Base-by-base conservation (phyloP, 1,284 basidiomycete species). In the Cutaneotrichosporon arboriforme region DNA sequence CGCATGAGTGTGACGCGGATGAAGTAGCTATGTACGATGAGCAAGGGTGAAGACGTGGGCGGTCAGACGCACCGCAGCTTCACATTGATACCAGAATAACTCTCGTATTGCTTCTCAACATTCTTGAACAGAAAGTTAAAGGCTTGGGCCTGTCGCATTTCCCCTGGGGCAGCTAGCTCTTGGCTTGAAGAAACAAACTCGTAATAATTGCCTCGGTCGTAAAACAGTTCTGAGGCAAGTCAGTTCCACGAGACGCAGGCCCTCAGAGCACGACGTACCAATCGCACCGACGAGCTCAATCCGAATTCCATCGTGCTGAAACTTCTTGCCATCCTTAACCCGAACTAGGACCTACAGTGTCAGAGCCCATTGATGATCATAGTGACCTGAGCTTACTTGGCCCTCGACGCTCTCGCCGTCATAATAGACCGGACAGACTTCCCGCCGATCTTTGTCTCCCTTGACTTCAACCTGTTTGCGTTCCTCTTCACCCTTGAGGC, bases 71-170 rank as follows among this genome's bases (percentile, higher is more conserved):
- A 90, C 90, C 91, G 78, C 60, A 98, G 81, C 77, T 97, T 97
- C 59, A 98, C 94, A 67, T 98, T 98, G 73, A 97, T 97, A 1
- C 94, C 94, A 62, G 92, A 86, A 72, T 97, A 97, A 66, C 88
- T 91, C 78, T 98, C 94, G 67, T 90, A 97, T 71, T 94, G 91
- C 79, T 98, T 97, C 82, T 98, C 96, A 45, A 98, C 90, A 66
- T 96, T 97, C 80, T 97, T 97, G 83, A 98, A 98, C 63, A 84
- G 81, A 75, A 98, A 98, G 51, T 97, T 91, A 66, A 86, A 94
- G 15, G 90, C 90, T 76, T 97, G 91, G 0, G 90, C 90, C 65
- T 90, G 87, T 46, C 92, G 82, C 84, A 97, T 85, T 68, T 98
- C 94, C 35, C 91, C 92, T 8, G 92, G 90, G 0, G 88, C 85